Conservation (phyloP, 352 stramenopile genomes). For the Pythium volutum region DNA sequence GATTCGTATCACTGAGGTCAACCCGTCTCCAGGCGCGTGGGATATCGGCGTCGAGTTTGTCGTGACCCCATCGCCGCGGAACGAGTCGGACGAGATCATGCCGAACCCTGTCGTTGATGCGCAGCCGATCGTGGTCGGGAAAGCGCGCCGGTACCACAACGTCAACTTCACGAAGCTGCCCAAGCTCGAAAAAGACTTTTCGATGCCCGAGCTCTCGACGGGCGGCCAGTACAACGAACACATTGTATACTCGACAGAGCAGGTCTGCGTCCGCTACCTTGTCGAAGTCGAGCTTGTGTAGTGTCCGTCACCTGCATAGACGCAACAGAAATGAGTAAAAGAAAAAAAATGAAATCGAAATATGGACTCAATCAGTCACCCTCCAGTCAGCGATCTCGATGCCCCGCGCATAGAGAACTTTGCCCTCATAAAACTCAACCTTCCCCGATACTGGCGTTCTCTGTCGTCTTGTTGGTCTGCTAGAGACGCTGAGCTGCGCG, state of each 20-base stretch:
- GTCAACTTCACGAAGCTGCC: constrained; percentile 8
- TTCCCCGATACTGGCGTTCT: background rate
- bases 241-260: constrained; percentile 14
- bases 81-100: background rate
- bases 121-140: constrained; percentile 5
- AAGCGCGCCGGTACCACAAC: constrained; percentile 13
- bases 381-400: too few species aligned
- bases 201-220: background rate
- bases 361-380: too few species aligned
- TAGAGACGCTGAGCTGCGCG: constrained; percentile 47
- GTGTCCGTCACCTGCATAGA: background rate
- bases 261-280: constrained; percentile 21
- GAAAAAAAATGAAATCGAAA: too few species aligned
- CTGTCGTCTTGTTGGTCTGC: constrained; percentile 20
- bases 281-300: constrained; percentile 19
- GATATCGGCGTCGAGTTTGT: constrained; percentile 14
- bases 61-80: background rate
- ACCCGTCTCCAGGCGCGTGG: background rate
- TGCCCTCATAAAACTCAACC: background rate
- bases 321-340: background rate
- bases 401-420: background rate
- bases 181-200: constrained; percentile 12
- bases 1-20: constrained; percentile 4
- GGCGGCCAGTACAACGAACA: constrained; percentile 20
- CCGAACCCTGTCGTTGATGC: background rate